Evolutionary conservation across 2,329 filamentous ascomycete genomes (phyloP).

Genomic region (Chalaropsis ovoidea): DNA sequence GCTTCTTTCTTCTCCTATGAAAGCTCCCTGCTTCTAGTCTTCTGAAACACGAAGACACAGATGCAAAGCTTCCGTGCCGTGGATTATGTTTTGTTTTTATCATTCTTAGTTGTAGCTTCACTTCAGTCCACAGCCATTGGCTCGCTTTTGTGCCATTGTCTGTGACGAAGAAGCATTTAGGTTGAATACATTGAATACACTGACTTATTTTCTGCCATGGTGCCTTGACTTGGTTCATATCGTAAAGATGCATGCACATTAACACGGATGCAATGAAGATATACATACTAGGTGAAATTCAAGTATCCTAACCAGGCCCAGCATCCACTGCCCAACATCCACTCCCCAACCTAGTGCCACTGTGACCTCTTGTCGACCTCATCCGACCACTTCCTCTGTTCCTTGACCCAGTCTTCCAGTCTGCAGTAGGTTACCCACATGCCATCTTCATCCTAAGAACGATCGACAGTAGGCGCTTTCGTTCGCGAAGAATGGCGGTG

Average conservation of each 20-base stretch:
- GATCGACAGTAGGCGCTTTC: neutral
- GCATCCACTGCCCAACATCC: too few species aligned
- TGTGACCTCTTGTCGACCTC: neutral
- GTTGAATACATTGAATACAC: constrained; percentile 9
- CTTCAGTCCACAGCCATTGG: neutral
- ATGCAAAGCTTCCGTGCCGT: neutral
- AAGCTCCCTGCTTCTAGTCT: neutral
- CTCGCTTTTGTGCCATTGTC: neutral
- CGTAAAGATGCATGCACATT: neutral
- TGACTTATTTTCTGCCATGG: neutral
- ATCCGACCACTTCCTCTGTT: neutral
- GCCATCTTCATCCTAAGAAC: neutral
- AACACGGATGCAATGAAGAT: neutral
- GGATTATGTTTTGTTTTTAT: neutral
- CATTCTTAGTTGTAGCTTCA: constrained; percentile 8
- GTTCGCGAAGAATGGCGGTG: neutral
- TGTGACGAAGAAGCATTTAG: neutral
- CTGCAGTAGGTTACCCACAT: neutral
- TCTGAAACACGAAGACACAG: constrained; percentile 9
- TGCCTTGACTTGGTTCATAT: too few species aligned
- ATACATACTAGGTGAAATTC: neutral
- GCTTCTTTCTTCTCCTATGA: neutral
- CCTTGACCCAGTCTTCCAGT: neutral
- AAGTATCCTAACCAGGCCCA: neutral
- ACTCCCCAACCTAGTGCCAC: neutral